Conservation (phyloP, 1,284 basidiomycete species). For the Sparassis latifolia region DNA sequence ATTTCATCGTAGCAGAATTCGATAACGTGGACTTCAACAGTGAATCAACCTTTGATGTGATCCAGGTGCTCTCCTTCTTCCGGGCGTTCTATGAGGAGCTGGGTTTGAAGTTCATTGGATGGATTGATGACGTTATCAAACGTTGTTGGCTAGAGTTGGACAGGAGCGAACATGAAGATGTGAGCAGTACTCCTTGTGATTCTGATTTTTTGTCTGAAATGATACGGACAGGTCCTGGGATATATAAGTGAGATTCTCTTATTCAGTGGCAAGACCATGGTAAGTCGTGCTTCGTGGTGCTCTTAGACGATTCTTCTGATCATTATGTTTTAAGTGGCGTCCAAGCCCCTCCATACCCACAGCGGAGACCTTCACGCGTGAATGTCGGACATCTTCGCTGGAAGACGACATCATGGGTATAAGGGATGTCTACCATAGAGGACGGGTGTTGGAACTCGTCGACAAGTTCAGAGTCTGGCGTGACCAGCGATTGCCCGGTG, state of each 20-base stretch:
- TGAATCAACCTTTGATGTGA: constrained; percentile 69
- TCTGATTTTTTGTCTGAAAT: neutral
- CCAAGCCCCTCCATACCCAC: constrained; percentile 67
- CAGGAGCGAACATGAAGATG: constrained; percentile 74
- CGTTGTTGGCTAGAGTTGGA: constrained; percentile 66
- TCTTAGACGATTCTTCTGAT: neutral
- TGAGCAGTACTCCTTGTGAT: constrained; percentile 23
- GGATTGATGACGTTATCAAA: constrained; percentile 63
- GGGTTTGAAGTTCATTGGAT: constrained; percentile 74
- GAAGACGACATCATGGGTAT: constrained; percentile 75
- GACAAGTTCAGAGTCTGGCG: constrained; percentile 63
- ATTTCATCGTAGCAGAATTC: constrained; percentile 64
- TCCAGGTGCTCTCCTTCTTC: constrained; percentile 56
- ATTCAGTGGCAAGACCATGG: constrained; percentile 72
- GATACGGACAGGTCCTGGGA: constrained; percentile 46
- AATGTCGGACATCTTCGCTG: constrained; percentile 51
- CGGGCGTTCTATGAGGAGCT: constrained; percentile 66
- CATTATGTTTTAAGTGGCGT: constrained; percentile 40
- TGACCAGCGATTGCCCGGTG: constrained; percentile 62
- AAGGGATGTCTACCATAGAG: constrained; percentile 58
- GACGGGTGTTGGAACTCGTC: constrained; percentile 55
- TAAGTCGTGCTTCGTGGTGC: constrained; percentile 19
- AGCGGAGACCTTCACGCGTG: constrained; percentile 65
- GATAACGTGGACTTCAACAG: constrained; percentile 63
- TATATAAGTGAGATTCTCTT: constrained; percentile 71